Evolutionary conservation across 257 asterid species (phyloP).

Genomic region (Solanum sejunctum): DNA sequence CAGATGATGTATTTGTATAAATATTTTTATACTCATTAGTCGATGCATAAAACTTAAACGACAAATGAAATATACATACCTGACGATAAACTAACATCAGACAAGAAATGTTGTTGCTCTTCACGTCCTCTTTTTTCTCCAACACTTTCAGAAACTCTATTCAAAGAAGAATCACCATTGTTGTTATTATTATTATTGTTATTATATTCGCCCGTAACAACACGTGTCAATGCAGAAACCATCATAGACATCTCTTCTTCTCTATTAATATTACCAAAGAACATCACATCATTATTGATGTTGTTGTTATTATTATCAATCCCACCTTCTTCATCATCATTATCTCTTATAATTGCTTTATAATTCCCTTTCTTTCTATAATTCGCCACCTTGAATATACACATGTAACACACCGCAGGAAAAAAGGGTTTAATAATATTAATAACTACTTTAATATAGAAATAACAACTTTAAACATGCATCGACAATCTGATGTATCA

Average conservation of each 20-base stretch:
- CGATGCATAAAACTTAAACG: no score
- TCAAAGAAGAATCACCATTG: not conserved
- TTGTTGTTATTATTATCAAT: not conserved
- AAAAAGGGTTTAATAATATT: not conserved
- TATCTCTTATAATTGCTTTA: not conserved
- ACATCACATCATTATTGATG: not conserved
- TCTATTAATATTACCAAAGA: slow-evolving; percentile 17
- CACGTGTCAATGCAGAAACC: slow-evolving; percentile 61
- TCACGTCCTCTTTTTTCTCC: slow-evolving; percentile 45
- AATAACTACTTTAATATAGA: not conserved
- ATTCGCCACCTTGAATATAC: slow-evolving; percentile 20
- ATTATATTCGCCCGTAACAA: slow-evolving; percentile 29
- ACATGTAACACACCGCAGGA: not conserved
- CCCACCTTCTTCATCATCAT: not conserved
- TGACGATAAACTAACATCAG: not conserved
- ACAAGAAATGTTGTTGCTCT: not conserved
- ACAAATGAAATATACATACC: not conserved
- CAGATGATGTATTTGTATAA: no score
- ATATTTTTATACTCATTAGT: no score
- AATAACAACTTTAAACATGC: not conserved
- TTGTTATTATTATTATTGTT: not conserved
- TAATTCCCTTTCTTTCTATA: not conserved
- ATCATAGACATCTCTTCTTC: slow-evolving; percentile 65
- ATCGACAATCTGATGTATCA: not conserved
- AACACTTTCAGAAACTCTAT: slow-evolving; percentile 11